Evolutionary conservation across 2,329 filamentous ascomycete species (phyloP), one percentile per base, ranked within the genome.

Genomic region (Macrophomina pseudophaseolina): DNA sequence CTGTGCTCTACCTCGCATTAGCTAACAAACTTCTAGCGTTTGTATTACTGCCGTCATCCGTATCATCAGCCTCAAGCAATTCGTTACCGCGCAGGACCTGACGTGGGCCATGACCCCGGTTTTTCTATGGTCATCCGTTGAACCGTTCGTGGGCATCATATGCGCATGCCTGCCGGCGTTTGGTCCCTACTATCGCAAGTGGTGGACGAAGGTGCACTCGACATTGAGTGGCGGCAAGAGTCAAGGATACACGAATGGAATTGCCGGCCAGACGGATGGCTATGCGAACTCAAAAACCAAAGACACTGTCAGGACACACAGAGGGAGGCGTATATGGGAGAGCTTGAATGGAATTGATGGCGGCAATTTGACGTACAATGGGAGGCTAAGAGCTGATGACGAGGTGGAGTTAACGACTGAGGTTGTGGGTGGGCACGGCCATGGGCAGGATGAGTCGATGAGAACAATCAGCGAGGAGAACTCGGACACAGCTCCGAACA

Each of bases 81-180:
- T 74, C 56, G 71, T 70, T 16, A 35, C 70, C 4, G 65, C 68
- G 53, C 28, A 56, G 4, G 72, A 76, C 59, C 30, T 77, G 14
- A 73, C 74, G 4, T 78, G 73, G 73, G 70, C 70, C 16, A 70
- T 74, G 54, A 72, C 70, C 48, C 68, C 73, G 23, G 72, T 73
- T 23, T 76, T 77, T 67, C 70, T 76, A 7, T 75, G 77, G 72
- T 78, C 76, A 7, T 74, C 71, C 42, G 69, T 78, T 33, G 77
- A 79, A 67, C 73, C 76, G 8, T 74, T 73, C 23, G 71, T 76
- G 11, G 78, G 75, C n/a, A 77, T 80, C 60, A 71, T 80, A 11
- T 77, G 74, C 33, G 77, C 76, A 14, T 79, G 77, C 58, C 72
- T 80, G 14, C 78, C 62, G 4, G 54, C 62, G 12, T 64, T 64